Percentiles rank a stretch among this genome's conserved stretches.
Conservation (phyloP, 1,139 yeast genomes). For the Pneumocystis jirovecii region DNA sequence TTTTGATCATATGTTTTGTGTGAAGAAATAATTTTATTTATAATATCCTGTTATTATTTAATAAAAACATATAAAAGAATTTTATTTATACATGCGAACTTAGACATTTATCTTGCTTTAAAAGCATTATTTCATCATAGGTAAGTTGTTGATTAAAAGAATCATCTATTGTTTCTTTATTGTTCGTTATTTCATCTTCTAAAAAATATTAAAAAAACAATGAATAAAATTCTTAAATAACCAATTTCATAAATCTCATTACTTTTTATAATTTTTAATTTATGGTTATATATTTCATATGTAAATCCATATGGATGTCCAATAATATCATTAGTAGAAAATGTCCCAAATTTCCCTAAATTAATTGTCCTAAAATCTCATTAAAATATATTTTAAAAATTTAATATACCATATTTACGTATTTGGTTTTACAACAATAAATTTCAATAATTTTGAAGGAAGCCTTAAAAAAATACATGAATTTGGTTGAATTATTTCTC, state of each 20-base stretch:
- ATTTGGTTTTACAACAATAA: background rate
- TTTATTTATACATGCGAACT: slow-evolving; percentile 25
- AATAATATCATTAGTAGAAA: slow-evolving; percentile 54
- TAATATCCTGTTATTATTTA: slow-evolving; percentile 46
- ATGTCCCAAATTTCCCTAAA: slow-evolving; percentile 84
- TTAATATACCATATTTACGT: background rate
- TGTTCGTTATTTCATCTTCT: slow-evolving; percentile 40
- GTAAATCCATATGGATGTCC: slow-evolving; percentile 82
- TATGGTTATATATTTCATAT: slow-evolving; percentile 61
- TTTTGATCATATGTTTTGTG: slow-evolving; percentile 82
- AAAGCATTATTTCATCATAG: slow-evolving; percentile 60
- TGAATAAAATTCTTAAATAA: slow-evolving; percentile 17
- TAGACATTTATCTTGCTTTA: slow-evolving; percentile 35
- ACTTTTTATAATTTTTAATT: slow-evolving; percentile 19
- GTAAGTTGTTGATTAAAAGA: slow-evolving; percentile 59
- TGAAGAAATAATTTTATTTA: slow-evolving; percentile 63
- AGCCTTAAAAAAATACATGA: slow-evolving; percentile 5
- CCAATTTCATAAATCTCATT: slow-evolving; percentile 13
- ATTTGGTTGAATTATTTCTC: slow-evolving; percentile 21
- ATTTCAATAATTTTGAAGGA: background rate
- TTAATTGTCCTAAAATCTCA: slow-evolving; percentile 34
- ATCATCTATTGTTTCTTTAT: slow-evolving; percentile 64
- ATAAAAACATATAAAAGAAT: background rate
- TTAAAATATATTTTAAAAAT: background rate
- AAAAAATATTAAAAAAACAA: slow-evolving; percentile 17